A percentile compares a stretch with the other conserved stretches of the same genome.
Evolutionary conservation across 2,329 filamentous ascomycete species (phyloP).

Genomic region (Fusarium sublunatum): DNA sequence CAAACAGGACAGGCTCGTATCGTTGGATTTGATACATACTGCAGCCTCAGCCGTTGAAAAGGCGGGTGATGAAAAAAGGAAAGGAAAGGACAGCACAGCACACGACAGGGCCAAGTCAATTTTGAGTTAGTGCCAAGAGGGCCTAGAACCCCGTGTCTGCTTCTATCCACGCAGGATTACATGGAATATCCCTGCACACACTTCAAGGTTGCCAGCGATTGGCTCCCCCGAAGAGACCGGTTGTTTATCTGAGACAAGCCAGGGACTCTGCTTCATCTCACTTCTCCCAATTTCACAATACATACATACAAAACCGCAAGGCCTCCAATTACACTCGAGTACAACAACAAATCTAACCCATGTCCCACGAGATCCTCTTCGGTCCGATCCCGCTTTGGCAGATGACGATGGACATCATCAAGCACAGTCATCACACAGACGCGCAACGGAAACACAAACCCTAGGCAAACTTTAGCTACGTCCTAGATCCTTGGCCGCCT

Average conservation of each 20-base stretch:
- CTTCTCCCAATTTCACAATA: background rate
- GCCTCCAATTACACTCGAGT: background rate
- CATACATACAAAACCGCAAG: too few relatives aligned
- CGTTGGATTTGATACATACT: too few relatives aligned
- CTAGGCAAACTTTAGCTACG: conserved; percentile 19
- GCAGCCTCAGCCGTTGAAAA: background rate
- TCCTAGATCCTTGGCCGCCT: background rate
- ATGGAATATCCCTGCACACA: background rate
- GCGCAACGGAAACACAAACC: conserved; percentile 17
- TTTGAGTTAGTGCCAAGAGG: conserved; percentile 29
- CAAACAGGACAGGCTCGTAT: too few relatives aligned
- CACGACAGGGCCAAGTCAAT: background rate
- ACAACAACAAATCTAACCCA: conserved; percentile 2
- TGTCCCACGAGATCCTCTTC: conserved; percentile 26
- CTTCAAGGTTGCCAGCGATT: conserved; percentile 16
- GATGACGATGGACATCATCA: conserved; percentile 30
- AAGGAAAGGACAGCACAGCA: too few relatives aligned
- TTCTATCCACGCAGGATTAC: conserved; percentile 15
- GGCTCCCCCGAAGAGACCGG: conserved; percentile 30
- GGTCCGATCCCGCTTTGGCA: conserved; percentile 32
- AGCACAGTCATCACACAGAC: conserved; percentile 13
- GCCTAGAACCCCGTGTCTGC: conserved; percentile 29
- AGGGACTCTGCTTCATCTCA: conserved; percentile 23
- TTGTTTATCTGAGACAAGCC: conserved; percentile 12
- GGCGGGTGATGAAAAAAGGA: too few relatives aligned